Conservation (phyloP, 2,329 filamentous ascomycete genomes). For the Neoscytalidium dimidiatum region DNA sequence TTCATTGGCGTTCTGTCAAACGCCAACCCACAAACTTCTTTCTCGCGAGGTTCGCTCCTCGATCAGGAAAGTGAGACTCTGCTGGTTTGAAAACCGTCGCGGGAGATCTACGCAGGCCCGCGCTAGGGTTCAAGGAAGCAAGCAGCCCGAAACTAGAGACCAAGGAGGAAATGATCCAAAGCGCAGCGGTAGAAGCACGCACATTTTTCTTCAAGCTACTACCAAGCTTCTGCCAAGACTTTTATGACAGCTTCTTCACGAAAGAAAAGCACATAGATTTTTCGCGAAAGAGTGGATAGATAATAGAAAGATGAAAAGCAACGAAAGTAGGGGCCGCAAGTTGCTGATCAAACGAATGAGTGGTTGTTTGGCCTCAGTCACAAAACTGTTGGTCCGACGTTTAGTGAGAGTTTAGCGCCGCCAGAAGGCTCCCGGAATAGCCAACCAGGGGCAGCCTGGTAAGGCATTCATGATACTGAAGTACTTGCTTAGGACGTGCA, state of each 20-base stretch:
- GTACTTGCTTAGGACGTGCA: background rate
- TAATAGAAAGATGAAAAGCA: background rate
- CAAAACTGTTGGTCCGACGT: background rate
- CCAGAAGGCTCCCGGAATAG: background rate
- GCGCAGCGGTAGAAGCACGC: background rate
- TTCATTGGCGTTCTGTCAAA: conserved; percentile 2
- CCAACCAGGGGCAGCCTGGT: too few relatives aligned
- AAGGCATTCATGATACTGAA: background rate
- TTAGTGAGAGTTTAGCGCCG: background rate
- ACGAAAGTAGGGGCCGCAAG: background rate
- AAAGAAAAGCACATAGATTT: background rate
- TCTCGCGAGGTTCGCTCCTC: background rate
- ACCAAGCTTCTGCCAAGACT: background rate
- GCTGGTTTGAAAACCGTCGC: conserved; percentile 1
- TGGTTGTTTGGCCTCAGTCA: background rate
- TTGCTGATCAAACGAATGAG: background rate
- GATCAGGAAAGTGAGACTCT: background rate
- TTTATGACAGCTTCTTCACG: background rate
- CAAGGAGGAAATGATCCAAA: background rate
- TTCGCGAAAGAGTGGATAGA: too few relatives aligned
- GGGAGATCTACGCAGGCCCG: background rate
- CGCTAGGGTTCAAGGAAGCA: background rate
- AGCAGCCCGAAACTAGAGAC: background rate
- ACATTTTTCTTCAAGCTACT: background rate
- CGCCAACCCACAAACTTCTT: background rate